Evolutionary conservation across 2,329 filamentous ascomycete genomes (phyloP).

Genomic region (Penicillium fuscoglaucum): DNA sequence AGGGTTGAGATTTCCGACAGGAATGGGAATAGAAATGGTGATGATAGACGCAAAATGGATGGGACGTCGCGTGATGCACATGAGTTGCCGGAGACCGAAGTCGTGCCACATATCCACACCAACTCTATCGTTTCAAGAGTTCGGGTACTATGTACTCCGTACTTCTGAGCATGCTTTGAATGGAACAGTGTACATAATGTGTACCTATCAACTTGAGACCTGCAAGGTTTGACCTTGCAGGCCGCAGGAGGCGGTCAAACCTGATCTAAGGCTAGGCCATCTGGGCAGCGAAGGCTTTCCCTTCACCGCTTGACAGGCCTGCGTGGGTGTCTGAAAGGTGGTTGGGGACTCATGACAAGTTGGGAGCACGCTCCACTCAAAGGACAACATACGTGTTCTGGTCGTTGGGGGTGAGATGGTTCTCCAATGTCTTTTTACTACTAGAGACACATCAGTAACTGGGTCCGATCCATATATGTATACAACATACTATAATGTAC

Average conservation of each 20-base stretch:
- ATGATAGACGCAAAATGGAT: not conserved
- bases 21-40: slow-evolving; percentile 2
- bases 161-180: slow-evolving; percentile 13
- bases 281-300: slow-evolving; percentile 14
- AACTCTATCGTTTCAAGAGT: slow-evolving; percentile 8
- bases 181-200: not conserved
- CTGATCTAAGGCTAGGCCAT: slow-evolving; percentile 17
- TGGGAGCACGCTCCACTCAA: slow-evolving; percentile 12
- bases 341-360: slow-evolving; percentile 12
- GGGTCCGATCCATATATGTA: not conserved
- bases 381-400: slow-evolving; percentile 8
- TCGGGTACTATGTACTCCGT: slow-evolving; percentile 6
- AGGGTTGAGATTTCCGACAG: not conserved
- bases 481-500: not conserved
- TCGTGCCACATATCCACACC: slow-evolving; percentile 11
- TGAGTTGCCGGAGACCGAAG: slow-evolving; percentile 12
- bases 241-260: slow-evolving; percentile 32
- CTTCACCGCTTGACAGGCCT: slow-evolving; percentile 27
- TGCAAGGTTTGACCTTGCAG: slow-evolving; percentile 33
- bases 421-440: not conserved
- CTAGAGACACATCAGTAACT: slow-evolving; percentile 1
- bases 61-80: slow-evolving; percentile 10
- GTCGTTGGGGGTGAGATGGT: not conserved
- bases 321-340: slow-evolving; percentile 24
- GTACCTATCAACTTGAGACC: slow-evolving; percentile 14